These are phyloP conservation scores for Peronospora farinosa DNA, from an alignment of 352 stramenopile genomes.

Conservation along the genomic window DNA sequence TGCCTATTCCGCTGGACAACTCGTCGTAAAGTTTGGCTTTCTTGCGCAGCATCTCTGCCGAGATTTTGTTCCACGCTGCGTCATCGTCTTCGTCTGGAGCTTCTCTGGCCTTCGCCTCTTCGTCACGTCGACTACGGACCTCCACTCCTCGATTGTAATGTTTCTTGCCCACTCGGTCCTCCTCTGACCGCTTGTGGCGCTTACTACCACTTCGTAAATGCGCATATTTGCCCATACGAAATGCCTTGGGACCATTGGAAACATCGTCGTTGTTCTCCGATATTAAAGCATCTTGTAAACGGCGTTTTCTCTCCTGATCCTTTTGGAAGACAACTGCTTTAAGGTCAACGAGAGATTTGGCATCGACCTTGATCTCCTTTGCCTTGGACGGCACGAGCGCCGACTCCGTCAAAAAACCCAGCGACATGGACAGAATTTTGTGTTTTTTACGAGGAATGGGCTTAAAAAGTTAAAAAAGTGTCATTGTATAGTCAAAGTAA, in stretches of 20 bases:
- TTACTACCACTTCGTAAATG: conserved; percentile 34
- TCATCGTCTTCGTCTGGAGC: conserved; percentile 57
- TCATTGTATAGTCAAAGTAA: too few species aligned
- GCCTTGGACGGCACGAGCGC: conserved; percentile 87
- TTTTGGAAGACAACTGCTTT: conserved; percentile 81
- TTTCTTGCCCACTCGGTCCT: conserved; percentile 21
- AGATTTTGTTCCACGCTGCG: conserved; percentile 48
- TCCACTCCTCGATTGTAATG: conserved; percentile 54
- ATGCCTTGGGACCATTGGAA: conserved; percentile 1
- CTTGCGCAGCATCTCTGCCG: conserved; percentile 47
- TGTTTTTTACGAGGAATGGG: background rate
- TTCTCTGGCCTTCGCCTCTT: conserved; percentile 39
- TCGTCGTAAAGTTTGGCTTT: conserved; percentile 78
- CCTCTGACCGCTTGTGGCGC: conserved; percentile 26
- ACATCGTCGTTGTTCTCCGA: conserved; percentile 11
- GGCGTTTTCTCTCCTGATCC: conserved; percentile 64
- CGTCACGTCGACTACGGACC: conserved; percentile 42
- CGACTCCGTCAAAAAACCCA: conserved; percentile 89
- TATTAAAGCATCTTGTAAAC: conserved; percentile 37
- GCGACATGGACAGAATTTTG: conserved; percentile 51
- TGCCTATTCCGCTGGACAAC: conserved; percentile 34
- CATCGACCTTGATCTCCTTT: conserved; percentile 83
- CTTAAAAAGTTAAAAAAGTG: too few species aligned
- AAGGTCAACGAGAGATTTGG: conserved; percentile 78
- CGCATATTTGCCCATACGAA: conserved; percentile 39